Conservation (phyloP, 1,139 yeast species). For the Entelexis paramagnoliae region DNA sequence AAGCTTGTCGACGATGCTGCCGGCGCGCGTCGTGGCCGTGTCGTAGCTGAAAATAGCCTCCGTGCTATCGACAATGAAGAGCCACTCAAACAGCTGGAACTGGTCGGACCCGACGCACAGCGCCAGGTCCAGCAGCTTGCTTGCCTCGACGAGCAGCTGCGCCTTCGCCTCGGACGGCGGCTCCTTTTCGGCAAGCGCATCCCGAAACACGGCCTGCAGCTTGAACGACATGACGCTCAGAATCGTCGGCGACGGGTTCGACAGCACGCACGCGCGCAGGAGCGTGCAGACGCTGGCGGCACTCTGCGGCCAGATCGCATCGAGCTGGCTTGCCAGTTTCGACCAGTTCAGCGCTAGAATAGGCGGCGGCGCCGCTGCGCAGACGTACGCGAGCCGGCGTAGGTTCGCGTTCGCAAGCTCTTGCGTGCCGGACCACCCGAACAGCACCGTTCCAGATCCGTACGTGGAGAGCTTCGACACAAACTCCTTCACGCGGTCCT, state of each 20-base stretch:
- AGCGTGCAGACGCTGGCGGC: slow-evolving; percentile 38
- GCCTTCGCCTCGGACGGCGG: slow-evolving; percentile 34
- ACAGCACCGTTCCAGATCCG: slow-evolving; percentile 44
- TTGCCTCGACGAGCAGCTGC: slow-evolving; percentile 36
- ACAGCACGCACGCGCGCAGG: slow-evolving; percentile 52
- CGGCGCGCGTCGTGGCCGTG: slow-evolving; percentile 6
- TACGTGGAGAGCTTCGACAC: slow-evolving; percentile 40
- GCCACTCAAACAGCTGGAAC: slow-evolving; percentile 73
- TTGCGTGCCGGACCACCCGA: slow-evolving; percentile 66
- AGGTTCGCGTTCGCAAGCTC: slow-evolving; percentile 45
- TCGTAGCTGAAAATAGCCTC: slow-evolving; percentile 44
- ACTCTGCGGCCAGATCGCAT: slow-evolving; percentile 24
- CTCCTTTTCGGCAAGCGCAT: slow-evolving; percentile 30
- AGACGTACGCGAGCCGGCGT: slow-evolving; percentile 50
- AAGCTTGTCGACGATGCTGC: slow-evolving; percentile 17
- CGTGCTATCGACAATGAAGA: slow-evolving; percentile 62
- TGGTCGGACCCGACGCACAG: slow-evolving; percentile 63
- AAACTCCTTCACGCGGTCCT: slow-evolving; percentile 51
- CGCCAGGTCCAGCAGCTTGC: slow-evolving; percentile 68
- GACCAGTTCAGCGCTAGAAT: slow-evolving; percentile 17
- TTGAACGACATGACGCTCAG: slow-evolving; percentile 53
- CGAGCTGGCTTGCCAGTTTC: slow-evolving; percentile 44
- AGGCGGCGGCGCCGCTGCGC: slow-evolving; percentile 36
- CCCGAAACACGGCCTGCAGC: slow-evolving; percentile 45
- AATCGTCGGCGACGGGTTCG: slow-evolving; percentile 62